These are phyloP conservation scores for Penicillium griseofulvum DNA, from an alignment of 2,329 filamentous ascomycete species.

Conservation along the genomic window DNA sequence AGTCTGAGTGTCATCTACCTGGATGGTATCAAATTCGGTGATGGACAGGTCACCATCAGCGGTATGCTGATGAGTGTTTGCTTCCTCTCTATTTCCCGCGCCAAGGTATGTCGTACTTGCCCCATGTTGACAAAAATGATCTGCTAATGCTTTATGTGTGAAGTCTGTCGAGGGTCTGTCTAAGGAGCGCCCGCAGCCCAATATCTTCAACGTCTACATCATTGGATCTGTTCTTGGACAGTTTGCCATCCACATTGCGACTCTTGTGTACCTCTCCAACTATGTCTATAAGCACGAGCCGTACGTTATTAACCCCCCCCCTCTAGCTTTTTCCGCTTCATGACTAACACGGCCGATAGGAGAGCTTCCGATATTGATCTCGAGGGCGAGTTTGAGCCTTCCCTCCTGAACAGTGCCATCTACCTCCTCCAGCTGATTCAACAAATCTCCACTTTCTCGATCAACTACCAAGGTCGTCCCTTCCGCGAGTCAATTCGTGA, in stretches of 20 bases:
- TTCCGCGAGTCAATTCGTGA: conserved; percentile 95
- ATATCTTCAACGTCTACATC: conserved; percentile 99
- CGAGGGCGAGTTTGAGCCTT: conserved; percentile 90
- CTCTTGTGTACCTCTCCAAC: conserved; percentile 88
- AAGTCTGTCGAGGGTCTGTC: conserved; percentile 88
- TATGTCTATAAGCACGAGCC: conserved; percentile 84
- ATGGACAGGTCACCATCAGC: conserved; percentile 96
- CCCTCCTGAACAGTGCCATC: conserved; percentile 91
- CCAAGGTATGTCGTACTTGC: conserved; percentile 59
- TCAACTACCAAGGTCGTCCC: conserved; percentile 97
- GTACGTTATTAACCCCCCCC: conserved; percentile 53
- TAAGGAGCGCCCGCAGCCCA: conserved; percentile 94
- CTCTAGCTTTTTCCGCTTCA: conserved; percentile 13
- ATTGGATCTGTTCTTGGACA: conserved; percentile 96
- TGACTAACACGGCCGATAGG: conserved; percentile 38
- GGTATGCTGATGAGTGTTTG: conserved; percentile 99
- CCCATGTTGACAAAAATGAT: not conserved
- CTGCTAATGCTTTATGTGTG: conserved; percentile 12
- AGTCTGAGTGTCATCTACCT: conserved; percentile 93
- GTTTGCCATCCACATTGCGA: conserved; percentile 92
- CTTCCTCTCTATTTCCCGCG: conserved; percentile 97
- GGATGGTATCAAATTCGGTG: conserved; percentile 98
- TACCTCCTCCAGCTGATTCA: conserved; percentile 98
- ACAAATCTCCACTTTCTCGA: conserved; percentile 97
- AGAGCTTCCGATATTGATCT: conserved; percentile 71